These are phyloP conservation scores for Amanita brunnescens DNA, from an alignment of 768 basidiomycete species.

Conservation along the genomic window DNA sequence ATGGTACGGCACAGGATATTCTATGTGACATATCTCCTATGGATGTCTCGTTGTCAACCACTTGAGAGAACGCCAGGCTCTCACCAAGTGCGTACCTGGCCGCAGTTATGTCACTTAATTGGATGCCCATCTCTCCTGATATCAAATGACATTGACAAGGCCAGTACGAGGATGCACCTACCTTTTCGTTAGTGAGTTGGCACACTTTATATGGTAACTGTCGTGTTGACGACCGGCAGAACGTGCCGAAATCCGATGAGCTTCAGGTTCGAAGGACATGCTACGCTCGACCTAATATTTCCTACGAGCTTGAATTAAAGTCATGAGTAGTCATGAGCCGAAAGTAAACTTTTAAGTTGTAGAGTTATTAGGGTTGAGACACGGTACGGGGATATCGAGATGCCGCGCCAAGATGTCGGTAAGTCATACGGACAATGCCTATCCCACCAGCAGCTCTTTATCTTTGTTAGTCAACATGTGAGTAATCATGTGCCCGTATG, in stretches of 20 bases:
- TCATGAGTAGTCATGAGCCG: no score
- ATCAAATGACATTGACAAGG: no score
- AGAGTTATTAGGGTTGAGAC: conserved; percentile 1
- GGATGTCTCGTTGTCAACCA: conserved; percentile 3
- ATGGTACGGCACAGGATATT: conserved; percentile 86
- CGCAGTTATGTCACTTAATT: conserved; percentile 99
- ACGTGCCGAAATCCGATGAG: no score
- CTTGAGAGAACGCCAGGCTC: background rate
- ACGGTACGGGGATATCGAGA: background rate
- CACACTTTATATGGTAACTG: no score
- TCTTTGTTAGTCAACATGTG: background rate
- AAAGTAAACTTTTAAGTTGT: conserved; percentile 2
- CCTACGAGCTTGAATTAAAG: background rate
- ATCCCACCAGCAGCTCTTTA: background rate
- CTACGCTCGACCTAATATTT: no score
- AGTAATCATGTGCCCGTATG: background rate
- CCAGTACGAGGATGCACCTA: conserved; percentile 52
- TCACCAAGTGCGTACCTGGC: no score
- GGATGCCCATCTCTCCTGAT: conserved; percentile 49
- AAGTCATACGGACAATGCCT: background rate
- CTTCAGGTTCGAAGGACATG: no score
- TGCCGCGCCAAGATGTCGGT: background rate
- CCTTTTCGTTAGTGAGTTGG: conserved; percentile 85
- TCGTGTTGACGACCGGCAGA: no score
- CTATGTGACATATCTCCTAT: conserved; percentile 93